Conservation (phyloP, 2,329 filamentous ascomycete species). For the Grosmannia huntii region DNA sequence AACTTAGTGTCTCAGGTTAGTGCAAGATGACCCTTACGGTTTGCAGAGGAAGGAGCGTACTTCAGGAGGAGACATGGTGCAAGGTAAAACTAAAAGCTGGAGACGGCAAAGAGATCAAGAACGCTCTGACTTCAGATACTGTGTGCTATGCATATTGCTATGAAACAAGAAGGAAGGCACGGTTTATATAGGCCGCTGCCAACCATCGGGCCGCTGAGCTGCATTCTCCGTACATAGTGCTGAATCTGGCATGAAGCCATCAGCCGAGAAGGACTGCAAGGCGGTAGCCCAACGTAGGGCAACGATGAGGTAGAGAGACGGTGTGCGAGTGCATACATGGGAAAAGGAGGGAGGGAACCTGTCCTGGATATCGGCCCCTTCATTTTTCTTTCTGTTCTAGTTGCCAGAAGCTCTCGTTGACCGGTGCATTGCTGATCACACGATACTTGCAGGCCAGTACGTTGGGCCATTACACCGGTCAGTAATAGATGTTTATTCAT, state of each 20-base stretch:
- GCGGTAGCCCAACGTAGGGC: neutral
- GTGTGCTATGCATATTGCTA: neutral
- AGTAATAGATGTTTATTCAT: no score
- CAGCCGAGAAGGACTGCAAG: neutral
- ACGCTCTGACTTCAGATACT: neutral
- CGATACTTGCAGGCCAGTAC: no score
- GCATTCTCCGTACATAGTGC: neutral
- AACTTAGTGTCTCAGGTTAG: neutral
- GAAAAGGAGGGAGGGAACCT: neutral
- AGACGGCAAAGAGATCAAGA: neutral
- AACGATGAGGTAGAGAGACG: no score
- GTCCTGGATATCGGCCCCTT: neutral
- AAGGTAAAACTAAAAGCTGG: neutral
- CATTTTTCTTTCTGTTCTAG: neutral
- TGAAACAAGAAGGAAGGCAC: neutral
- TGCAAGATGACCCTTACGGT: neutral
- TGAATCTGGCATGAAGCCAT: neutral
- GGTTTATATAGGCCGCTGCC: neutral
- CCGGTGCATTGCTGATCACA: no score
- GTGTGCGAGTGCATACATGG: neutral
- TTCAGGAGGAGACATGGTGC: neutral
- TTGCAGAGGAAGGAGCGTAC: neutral
- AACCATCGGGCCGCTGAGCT: neutral
- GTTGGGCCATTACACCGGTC: no score
- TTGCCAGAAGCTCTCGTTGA: no score